Evolutionary conservation across 2,329 filamentous ascomycete species (phyloP).

Genomic region (Ilyonectria destructans): DNA sequence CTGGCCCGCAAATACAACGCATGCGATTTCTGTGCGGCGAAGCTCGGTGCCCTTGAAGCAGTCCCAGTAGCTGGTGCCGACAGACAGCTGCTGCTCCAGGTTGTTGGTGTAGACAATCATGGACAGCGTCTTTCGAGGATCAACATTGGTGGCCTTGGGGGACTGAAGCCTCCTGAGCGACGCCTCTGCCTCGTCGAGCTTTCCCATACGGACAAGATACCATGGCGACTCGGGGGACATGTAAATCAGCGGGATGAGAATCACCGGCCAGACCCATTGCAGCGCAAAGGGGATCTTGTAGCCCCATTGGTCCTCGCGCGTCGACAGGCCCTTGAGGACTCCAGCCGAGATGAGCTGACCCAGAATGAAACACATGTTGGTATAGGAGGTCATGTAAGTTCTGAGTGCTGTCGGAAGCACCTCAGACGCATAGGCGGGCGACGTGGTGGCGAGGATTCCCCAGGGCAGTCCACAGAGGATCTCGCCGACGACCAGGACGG

Average conservation of each 20-base stretch:
- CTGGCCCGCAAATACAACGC: slow-evolving; percentile 55
- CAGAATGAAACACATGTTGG: slow-evolving; percentile 64
- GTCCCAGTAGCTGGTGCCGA: slow-evolving; percentile 59
- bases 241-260: slow-evolving; percentile 56
- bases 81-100: slow-evolving; percentile 54
- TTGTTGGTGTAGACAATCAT: slow-evolving; percentile 62
- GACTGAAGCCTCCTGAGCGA: slow-evolving; percentile 52
- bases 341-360: slow-evolving; percentile 62
- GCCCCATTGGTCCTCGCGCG: slow-evolving; percentile 57
- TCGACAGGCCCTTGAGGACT: slow-evolving; percentile 43
- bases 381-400: slow-evolving; percentile 61
- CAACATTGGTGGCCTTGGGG: slow-evolving; percentile 40
- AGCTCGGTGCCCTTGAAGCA: slow-evolving; percentile 63
- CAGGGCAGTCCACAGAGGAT: slow-evolving; percentile 64
- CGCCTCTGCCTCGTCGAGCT: slow-evolving; percentile 53
- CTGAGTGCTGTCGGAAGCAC: slow-evolving; percentile 57
- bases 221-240: slow-evolving; percentile 66
- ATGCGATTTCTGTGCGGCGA: slow-evolving; percentile 57
- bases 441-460: slow-evolving; percentile 62
- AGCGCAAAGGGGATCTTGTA: slow-evolving; percentile 65
- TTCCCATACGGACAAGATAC: slow-evolving; percentile 58
- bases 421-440: slow-evolving; percentile 65
- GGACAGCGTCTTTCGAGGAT: slow-evolving; percentile 57
- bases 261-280: slow-evolving; percentile 65
- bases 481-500: slow-evolving; percentile 60